Evolutionary conservation across 2,329 filamentous ascomycete genomes (phyloP), one percentile per base, ranked within the genome.

Genomic region (Penicillium sp.): DNA sequence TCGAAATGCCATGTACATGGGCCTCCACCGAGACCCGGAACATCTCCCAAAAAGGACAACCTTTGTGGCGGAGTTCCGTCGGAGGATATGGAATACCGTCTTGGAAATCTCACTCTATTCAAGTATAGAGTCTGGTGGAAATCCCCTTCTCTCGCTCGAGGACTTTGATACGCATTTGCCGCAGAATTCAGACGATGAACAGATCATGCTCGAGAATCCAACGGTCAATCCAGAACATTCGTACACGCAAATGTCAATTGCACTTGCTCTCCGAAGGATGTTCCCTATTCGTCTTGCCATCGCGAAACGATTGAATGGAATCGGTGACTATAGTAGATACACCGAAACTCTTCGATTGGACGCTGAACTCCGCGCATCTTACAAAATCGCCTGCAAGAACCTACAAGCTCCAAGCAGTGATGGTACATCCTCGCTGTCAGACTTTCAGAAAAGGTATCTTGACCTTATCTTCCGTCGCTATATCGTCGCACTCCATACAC

Each of bases 291-390:
- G 78, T 14, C 74, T 80, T 14, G 68, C 66, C 0, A 71, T 81
- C 1, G 63, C 66, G 2, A 75, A 65, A 22, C 66, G 63, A 19
- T 52, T 76, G 30, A 76, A 76, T 57, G 64, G 66, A 25, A 53
- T 73, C 16, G 37, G 52, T 19, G 58, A 63, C 1, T 59, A 68
- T 10, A 52, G 49, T 4, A 62, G 66, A 13, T 74, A 73, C 35
- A 64, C 71, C 33, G 67, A 70, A 26, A 64, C 66, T 0, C 53
- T 73, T 16, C 61, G 58, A 1, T 58, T 71, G 74, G 81, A 82
- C 4, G 76, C 75, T 2, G 80, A 83, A n/a, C 70, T 83, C 1
- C 73, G 79, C 14, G 64, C 69, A 0, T 71, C 76, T 0, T 84
- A 84, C 66, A 83, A 79, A 58, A 61, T 57, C 1, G 60, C 85